Conservation (phyloP, 768 basidiomycete genomes). For the Lactifluus piperatus region DNA sequence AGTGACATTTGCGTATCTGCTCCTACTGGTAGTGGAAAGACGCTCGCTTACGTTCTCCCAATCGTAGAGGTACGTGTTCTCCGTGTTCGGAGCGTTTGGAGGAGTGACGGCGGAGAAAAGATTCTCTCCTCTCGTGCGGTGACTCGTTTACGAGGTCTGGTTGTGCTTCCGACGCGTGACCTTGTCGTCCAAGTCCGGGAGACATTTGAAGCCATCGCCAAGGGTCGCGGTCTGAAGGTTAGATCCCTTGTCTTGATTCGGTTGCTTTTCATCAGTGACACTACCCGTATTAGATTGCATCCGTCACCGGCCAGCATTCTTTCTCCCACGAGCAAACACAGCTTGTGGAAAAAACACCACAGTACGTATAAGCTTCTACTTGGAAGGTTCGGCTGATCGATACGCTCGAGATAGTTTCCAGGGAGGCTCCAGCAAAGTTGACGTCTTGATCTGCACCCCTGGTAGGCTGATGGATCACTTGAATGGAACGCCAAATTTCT, state of each 20-base stretch:
- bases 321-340: slow-evolving; percentile 87
- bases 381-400: background rate
- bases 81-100: background rate
- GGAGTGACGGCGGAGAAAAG: slow-evolving; percentile 30
- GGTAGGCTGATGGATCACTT: slow-evolving; percentile 94
- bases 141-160: slow-evolving; percentile 77
- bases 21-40: slow-evolving; percentile 97
- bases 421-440: slow-evolving; percentile 87
- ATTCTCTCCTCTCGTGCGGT: slow-evolving; percentile 64
- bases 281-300: slow-evolving; percentile 42
- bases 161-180: slow-evolving; percentile 91
- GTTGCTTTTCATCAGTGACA: background rate
- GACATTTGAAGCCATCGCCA: slow-evolving; percentile 77
- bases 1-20: slow-evolving; percentile 90
- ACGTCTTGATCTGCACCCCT: slow-evolving; percentile 92
- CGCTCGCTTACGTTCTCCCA: slow-evolving; percentile 90
- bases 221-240: slow-evolving; percentile 84
- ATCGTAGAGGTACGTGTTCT: slow-evolving; percentile 63
- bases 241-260: slow-evolving; percentile 7
- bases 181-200: slow-evolving; percentile 88
- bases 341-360: slow-evolving; percentile 49
- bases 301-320: slow-evolving; percentile 88
- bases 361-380: slow-evolving; percentile 33
- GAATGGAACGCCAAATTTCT: slow-evolving; percentile 79
- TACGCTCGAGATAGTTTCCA: slow-evolving; percentile 38